phyloP scores from a whole-genome alignment of 345 rosid genomes.

The Gossypium turneri region DNA sequence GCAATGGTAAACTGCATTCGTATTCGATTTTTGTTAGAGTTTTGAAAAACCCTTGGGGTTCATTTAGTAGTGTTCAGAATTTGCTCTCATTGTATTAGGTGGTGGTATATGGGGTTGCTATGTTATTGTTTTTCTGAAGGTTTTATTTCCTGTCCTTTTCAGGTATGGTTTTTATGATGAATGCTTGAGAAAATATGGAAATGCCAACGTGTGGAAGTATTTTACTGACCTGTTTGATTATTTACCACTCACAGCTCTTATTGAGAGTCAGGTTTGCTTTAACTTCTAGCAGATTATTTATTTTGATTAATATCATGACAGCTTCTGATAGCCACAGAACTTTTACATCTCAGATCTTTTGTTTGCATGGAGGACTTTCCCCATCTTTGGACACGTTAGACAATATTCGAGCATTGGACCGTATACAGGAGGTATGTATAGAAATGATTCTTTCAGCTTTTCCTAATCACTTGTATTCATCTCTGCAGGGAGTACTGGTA shows the following conservation, averaged over 20 bases:
- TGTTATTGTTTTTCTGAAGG: neutral
- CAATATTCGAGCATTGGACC: slow-evolving; percentile 87
- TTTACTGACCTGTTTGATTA: slow-evolving; percentile 91
- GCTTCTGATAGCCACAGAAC: slow-evolving; percentile 7
- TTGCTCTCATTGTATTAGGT: neutral
- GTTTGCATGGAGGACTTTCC: slow-evolving; percentile 95
- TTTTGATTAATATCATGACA: neutral
- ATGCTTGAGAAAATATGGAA: slow-evolving; percentile 90
- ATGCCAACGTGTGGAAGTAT: slow-evolving; percentile 94
- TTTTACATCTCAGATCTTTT: slow-evolving; percentile 54
- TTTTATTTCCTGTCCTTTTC: slow-evolving; percentile 24
- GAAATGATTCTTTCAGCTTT: neutral
- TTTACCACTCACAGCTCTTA: slow-evolving; percentile 8
- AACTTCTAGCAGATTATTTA: neutral
- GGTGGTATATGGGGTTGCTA: neutral
- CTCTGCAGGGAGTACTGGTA: neutral
- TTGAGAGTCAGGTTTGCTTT: slow-evolving; percentile 80
- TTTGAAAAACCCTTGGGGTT: neutral
- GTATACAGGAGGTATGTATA: slow-evolving; percentile 72
- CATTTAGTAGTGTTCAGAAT: neutral
- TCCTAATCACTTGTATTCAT: neutral
- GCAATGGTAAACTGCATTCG: neutral
- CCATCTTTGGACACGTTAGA: slow-evolving; percentile 92
- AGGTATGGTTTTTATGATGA: slow-evolving; percentile 90
- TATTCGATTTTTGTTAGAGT: neutral